Evolutionary conservation across 352 stramenopile genomes (phyloP).

Genomic region (Lagenidium giganteum): DNA sequence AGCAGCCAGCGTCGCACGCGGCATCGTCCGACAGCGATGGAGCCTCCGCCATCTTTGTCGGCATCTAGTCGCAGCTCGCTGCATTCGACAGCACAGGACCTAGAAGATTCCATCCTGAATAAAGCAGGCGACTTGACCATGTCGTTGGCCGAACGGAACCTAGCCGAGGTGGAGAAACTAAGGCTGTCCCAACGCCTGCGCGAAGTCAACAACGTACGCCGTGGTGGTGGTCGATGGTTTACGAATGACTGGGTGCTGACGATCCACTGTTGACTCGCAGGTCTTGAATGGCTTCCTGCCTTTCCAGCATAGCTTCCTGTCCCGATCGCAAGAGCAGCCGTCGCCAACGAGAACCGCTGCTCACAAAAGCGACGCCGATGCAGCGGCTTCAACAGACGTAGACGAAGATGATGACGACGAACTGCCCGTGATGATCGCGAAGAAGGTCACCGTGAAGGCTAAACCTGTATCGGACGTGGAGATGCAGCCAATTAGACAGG

Average conservation of each 20-base stretch:
- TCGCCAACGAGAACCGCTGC: too few relatives aligned
- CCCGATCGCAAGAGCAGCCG: neutral
- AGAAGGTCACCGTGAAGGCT: too few relatives aligned
- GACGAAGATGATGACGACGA: constrained; percentile 39
- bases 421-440: constrained; percentile 56
- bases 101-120: constrained; percentile 30
- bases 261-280: constrained; percentile 10
- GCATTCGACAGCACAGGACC: constrained; percentile 11
- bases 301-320: constrained; percentile 53
- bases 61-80: constrained; percentile 23
- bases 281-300: constrained; percentile 50
- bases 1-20: constrained; percentile 9
- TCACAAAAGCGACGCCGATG: neutral
- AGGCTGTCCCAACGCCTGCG: constrained; percentile 55
- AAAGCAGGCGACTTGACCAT: constrained; percentile 10
- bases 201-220: constrained; percentile 62
- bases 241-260: neutral
- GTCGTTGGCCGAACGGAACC: constrained; percentile 42
- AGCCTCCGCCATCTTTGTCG: constrained; percentile 34
- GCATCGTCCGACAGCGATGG: constrained; percentile 20
- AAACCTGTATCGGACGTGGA: too few relatives aligned
- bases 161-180: constrained; percentile 58
- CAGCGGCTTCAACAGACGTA: constrained; percentile 21
- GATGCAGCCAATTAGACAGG: too few relatives aligned
- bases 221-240: neutral